phyloP scores from a whole-genome alignment of 768 basidiomycete genomes.

The Podaxis sp. region DNA sequence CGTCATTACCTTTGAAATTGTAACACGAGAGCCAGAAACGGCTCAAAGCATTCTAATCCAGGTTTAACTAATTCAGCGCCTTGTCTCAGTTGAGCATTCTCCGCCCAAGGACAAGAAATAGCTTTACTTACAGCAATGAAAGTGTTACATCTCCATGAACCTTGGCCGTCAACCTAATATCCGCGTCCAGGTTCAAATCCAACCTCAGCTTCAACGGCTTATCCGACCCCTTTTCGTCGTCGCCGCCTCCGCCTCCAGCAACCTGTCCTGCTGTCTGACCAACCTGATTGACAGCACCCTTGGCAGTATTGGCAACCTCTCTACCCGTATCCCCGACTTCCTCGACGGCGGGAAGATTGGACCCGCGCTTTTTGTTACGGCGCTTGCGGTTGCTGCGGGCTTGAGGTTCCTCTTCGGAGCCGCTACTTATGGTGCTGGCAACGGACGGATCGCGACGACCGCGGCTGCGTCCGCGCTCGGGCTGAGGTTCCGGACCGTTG shows the following conservation, averaged over 20 bases:
- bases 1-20: background rate
- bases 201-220: conserved; percentile 28
- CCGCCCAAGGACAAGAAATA: background rate
- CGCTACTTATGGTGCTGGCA: conserved; percentile 3
- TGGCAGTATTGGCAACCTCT: conserved; percentile 1
- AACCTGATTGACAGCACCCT: background rate
- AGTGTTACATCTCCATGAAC: conserved; percentile 35
- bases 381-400: conserved; percentile 13
- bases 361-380: conserved; percentile 14
- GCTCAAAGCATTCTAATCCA: background rate
- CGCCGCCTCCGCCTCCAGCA: conserved; percentile 13
- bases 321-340: conserved; percentile 19
- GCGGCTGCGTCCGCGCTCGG: conserved; percentile 20
- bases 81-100: conserved; percentile 13
- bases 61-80: conserved; percentile 14
- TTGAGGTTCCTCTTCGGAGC: conserved; percentile 3
- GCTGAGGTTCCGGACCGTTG: background rate
- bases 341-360: conserved; percentile 20
- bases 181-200: conserved; percentile 34
- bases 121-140: conserved; percentile 27
- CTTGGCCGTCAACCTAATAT: conserved; percentile 32
- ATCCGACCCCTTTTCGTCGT: conserved; percentile 12
- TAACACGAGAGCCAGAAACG: background rate
- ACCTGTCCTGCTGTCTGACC: background rate
- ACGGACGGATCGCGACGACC: conserved; percentile 16